Evolutionary conservation across 108 stramenopile genomes (phyloP).

Genomic region (Craspedostauros australis): DNA sequence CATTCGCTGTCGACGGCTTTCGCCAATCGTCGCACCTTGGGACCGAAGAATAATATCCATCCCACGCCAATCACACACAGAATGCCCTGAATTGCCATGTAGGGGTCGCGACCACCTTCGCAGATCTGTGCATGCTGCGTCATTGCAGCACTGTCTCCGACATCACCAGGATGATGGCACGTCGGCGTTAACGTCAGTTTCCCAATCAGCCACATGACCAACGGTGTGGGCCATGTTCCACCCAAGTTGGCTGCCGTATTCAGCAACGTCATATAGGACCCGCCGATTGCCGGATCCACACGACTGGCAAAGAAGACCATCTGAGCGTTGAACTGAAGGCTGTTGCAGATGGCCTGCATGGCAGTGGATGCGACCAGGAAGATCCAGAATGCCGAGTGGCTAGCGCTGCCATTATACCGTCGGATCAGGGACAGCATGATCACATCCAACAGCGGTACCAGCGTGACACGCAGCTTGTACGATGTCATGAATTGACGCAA

Average conservation of each 20-base stretch:
- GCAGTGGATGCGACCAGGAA: constrained; percentile 77
- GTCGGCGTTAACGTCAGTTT: constrained; percentile 39
- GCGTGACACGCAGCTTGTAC: constrained; percentile 76
- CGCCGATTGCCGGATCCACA: constrained; percentile 97
- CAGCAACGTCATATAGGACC: constrained; percentile 98
- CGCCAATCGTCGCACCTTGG: constrained; percentile 52
- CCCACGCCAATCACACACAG: constrained; percentile 59
- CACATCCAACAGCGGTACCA: constrained; percentile 73
- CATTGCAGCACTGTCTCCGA: background rate
- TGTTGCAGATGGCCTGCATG: constrained; percentile 79
- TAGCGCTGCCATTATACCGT: background rate
- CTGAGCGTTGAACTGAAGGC: constrained; percentile 93
- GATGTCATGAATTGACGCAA: constrained; percentile 77
- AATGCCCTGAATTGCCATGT: constrained; percentile 54
- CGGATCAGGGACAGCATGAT: constrained; percentile 54
- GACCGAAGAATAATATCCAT: constrained; percentile 65
- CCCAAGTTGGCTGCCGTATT: constrained; percentile 96
- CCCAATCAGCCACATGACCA: constrained; percentile 78
- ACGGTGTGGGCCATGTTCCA: constrained; percentile 85
- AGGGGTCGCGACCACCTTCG: constrained; percentile 69
- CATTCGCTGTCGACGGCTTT: too few relatives aligned
- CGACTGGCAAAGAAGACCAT: constrained; percentile 97
- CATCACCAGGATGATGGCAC: constrained; percentile 11
- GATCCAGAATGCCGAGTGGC: constrained; percentile 46
- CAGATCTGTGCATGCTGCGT: constrained; percentile 9